These are phyloP conservation scores for Ceratonia siliqua DNA, from an alignment of 306 rosid genomes.

Conservation along the genomic window DNA sequence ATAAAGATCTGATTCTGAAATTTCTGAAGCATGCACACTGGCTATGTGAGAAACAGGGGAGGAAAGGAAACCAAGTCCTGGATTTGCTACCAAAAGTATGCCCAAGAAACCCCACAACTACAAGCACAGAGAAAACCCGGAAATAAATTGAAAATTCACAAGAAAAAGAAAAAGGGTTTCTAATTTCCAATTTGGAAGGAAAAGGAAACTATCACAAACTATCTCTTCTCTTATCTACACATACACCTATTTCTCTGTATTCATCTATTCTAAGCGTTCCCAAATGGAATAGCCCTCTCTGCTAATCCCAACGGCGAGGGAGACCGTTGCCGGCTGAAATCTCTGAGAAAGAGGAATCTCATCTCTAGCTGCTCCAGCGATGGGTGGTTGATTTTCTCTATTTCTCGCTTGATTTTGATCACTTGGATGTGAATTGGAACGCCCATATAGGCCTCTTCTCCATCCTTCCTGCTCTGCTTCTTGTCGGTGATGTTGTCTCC, in stretches of 20 bases:
- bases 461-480: constrained; percentile 24
- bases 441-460: constrained; percentile 18
- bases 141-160: not conserved
- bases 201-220: not conserved
- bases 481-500: not conserved
- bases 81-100: constrained; percentile 25
- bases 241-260: not conserved
- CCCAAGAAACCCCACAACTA: constrained; percentile 21
- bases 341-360: constrained; percentile 46
- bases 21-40: not conserved
- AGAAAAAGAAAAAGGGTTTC: not conserved
- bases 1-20: no score
- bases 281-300: constrained; percentile 42
- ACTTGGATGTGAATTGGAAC: constrained; percentile 77
- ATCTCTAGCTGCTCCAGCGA: constrained; percentile 56
- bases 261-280: constrained; percentile 30
- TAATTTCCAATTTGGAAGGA: not conserved
- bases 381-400: constrained; percentile 66
- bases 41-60: not conserved
- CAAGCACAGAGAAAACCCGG: not conserved
- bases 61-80: not conserved
- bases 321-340: constrained; percentile 47
- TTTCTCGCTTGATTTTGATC: constrained; percentile 75
- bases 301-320: constrained; percentile 70
- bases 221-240: not conserved